Evolutionary conservation across 192 early-diverging fungal genomes (phyloP).

Genomic region (Coemansia sp.): DNA sequence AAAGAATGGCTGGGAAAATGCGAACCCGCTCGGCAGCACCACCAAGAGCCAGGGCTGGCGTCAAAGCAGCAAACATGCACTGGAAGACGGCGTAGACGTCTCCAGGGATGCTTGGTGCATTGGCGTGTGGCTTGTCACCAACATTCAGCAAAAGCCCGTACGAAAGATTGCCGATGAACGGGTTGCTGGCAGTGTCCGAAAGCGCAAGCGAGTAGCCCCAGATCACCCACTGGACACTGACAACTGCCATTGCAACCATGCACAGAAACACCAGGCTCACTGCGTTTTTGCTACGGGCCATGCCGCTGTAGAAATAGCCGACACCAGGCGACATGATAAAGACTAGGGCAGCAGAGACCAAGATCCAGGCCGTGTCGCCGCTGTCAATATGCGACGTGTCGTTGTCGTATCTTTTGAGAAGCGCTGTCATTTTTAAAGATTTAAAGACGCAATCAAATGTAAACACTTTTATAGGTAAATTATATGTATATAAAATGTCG

Average conservation of each 20-base stretch:
- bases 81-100: constrained; percentile 82
- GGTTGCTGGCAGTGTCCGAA: constrained; percentile 64
- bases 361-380: constrained; percentile 69
- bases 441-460: not conserved
- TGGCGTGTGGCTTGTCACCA: constrained; percentile 54
- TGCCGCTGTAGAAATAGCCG: constrained; percentile 94
- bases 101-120: constrained; percentile 67
- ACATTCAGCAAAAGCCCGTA: constrained; percentile 73
- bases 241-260: constrained; percentile 78
- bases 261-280: constrained; percentile 86
- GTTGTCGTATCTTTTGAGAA: constrained; percentile 18
- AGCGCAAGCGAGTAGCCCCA: constrained; percentile 90
- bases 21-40: constrained; percentile 87
- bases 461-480: not conserved
- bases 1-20: constrained; percentile 81
- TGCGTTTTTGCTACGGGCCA: constrained; percentile 90
- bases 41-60: constrained; percentile 87
- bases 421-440: constrained; percentile 18
- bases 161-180: constrained; percentile 80
- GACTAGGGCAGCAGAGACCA: constrained; percentile 73
- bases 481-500: not conserved
- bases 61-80: constrained; percentile 91
- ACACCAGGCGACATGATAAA: constrained; percentile 96
- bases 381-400: constrained; percentile 40
- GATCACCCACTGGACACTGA: constrained; percentile 87